Evolutionary conservation across 371 early-diverging fungal genomes (phyloP), one percentile per base, ranked within the genome.

Genomic region (Mycotypha africana): DNA sequence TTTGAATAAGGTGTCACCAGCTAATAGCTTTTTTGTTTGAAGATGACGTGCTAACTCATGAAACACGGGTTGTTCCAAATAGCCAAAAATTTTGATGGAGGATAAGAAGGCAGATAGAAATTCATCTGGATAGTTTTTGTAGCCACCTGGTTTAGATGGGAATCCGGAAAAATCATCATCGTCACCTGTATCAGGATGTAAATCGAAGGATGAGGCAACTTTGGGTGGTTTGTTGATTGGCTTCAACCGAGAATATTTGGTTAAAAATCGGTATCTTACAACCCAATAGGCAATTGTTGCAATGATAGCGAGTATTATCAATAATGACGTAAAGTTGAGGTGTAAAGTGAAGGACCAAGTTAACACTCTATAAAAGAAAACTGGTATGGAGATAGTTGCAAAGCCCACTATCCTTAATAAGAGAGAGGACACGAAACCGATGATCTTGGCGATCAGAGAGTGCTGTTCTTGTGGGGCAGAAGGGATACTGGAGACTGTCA

Each of bases 1-100:
- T 58, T 84, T 78, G 58, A 87, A 85, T 55, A 93, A 75, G 38
- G 88, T 84, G 54, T 95, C 92, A 21, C 93, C 95, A 7, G 89
- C 89, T 33, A 88, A 69, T 41, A 94, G 60, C 26, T 89, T 84
- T 33, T 86, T 84, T 0, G 93, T 93, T 60, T 92, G 89, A 40
- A 91, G 62, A 56, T 89, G 86, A 22, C 92, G 70, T 4, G 93
- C 88, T 26, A 97, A 76, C 60, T 97, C 96, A 67, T 91, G 90
- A 65, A 98, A 94, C 33, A 98, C 95, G 5, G 92, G 92, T 53
- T 91, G 81, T 48, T 98, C 98, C 26, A 98, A 74, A 58, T 95
- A 96, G 1, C 95, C 95, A 79, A 98, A 97, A n/a, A 96, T 89
- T 61, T 93, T 93, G 66, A 96, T 95, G 12, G 84, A 82, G 1